Base-by-base conservation (phyloP, 495 filamentous ascomycete species). In the Hypoxylon perforatum region DNA sequence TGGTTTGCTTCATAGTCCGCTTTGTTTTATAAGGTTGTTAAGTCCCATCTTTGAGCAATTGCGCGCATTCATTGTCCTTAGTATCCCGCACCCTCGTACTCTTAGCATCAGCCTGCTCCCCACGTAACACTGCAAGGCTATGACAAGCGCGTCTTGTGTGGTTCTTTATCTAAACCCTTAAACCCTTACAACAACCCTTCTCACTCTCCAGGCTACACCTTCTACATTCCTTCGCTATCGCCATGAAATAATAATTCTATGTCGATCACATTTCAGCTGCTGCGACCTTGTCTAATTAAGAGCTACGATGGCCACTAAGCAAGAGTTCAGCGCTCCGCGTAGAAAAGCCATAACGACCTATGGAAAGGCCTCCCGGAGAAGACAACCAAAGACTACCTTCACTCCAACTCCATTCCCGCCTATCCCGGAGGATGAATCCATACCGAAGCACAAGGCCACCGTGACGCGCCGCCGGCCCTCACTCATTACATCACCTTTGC, bases 321-420 rank as follows among this genome's bases (percentile, higher is more conserved):
- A 65, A 22, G 78, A 80, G 25, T 70, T 72, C 39, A 74, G 75
- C 53, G 75, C 75, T 58, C 68, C 70, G 25, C 72, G 76, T 50
- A 78, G 75, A 57, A 77, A 67, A 62, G 74, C 67, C 23, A 50
- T 74, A 22, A 73, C 59, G 12, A 82, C 80, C 9, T 82, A 82
- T 60, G 80, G 80, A 36, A 81, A 76, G 35, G 65, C 69, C 25
- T 44, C 67, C 6, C 76, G 67, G 49, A 75, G 60, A 65, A 69
- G 76, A 51, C 35, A 63, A 36, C 61, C 71, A 14, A 60, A 77
- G 18, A 55, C 74, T 14, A 52, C 53, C 2, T 71, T 75, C 47
- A 71, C 41, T 10, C 69, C 72, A 0, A 61, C 60, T 7, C 62
- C 66, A 7, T 74, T 71, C 8, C 69, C 67, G 17, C 70, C 69